phyloP scores from a whole-genome alignment of 1,284 basidiomycete species.

The Cystobasidium slooffiae region DNA sequence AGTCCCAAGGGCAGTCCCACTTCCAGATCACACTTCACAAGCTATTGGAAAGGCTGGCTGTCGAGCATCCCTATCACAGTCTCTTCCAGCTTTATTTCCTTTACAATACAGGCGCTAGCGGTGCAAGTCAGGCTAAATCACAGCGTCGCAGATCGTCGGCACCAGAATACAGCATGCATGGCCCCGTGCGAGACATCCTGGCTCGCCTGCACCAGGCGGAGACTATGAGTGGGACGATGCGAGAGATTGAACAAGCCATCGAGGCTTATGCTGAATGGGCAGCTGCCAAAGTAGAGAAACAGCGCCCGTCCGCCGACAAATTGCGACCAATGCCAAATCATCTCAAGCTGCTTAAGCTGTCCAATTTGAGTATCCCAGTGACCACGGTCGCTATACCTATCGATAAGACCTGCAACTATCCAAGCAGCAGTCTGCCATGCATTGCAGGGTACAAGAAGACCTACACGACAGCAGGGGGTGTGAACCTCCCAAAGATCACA shows the following conservation, averaged over 20 bases:
- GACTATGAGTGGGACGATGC: slow-evolving; percentile 52
- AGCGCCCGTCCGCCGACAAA: slow-evolving; percentile 41
- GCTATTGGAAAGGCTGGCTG: slow-evolving; percentile 77
- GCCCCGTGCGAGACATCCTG: slow-evolving; percentile 64
- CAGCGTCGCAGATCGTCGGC: slow-evolving; percentile 57
- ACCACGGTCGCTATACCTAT: slow-evolving; percentile 73
- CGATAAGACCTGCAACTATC: slow-evolving; percentile 72
- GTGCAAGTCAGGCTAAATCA: slow-evolving; percentile 10
- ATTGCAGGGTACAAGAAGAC: slow-evolving; percentile 67
- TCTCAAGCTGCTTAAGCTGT: slow-evolving; percentile 59
- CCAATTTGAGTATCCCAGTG: slow-evolving; percentile 73
- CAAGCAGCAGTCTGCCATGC: slow-evolving; percentile 64
- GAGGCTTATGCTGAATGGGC: slow-evolving; percentile 82
- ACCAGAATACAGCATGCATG: slow-evolving; percentile 44
- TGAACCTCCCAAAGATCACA: slow-evolving; percentile 82
- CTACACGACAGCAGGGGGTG: slow-evolving; percentile 75
- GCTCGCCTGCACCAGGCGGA: slow-evolving; percentile 70
- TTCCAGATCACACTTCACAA: slow-evolving; percentile 62
- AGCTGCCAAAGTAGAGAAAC: slow-evolving; percentile 63
- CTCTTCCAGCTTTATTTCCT: slow-evolving; percentile 85
- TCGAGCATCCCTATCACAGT: slow-evolving; percentile 91
- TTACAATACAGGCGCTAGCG: slow-evolving; percentile 51
- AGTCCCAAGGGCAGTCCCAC: slow-evolving; percentile 49
- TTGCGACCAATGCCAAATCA: slow-evolving; percentile 44
- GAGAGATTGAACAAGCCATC: slow-evolving; percentile 70